phyloP scores from a whole-genome alignment of 2,329 filamentous ascomycete species.

The Fusarium sp. region DNA sequence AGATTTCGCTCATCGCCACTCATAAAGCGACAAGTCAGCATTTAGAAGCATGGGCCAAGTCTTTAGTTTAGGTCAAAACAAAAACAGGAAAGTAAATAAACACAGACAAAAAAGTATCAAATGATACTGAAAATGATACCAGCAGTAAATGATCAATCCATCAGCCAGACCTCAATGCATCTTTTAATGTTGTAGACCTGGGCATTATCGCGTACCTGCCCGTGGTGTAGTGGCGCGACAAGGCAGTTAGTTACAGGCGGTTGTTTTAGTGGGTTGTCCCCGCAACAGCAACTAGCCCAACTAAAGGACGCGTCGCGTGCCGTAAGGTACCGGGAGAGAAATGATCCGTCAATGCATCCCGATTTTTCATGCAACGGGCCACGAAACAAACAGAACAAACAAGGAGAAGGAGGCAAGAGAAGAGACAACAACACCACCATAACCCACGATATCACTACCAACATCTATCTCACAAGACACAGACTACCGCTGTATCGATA shows the following conservation, averaged over 20 bases:
- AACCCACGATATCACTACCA: not conserved
- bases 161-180: not conserved
- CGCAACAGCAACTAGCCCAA: conserved; percentile 25
- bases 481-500: not conserved
- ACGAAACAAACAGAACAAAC: conserved; percentile 20
- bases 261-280: conserved; percentile 22
- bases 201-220: not conserved
- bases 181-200: not conserved
- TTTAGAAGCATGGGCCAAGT: not conserved
- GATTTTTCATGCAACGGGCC: conserved; percentile 25
- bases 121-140: too few species aligned
- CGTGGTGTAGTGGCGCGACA: not conserved
- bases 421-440: not conserved
- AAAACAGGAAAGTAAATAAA: not conserved
- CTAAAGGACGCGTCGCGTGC: conserved; percentile 15
- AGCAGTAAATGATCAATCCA: not conserved
- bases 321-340: conserved; percentile 23
- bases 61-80: not conserved
- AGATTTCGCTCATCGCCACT: conserved; percentile 4
- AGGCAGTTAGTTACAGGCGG: not conserved
- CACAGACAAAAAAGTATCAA: too few species aligned
- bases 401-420: not conserved
- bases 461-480: not conserved
- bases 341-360: conserved; percentile 30
- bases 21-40: conserved; percentile 7